Percentiles rank a stretch among this genome's conserved stretches.
Evolutionary conservation across 305 asterid genomes (phyloP).

Genomic region (Coffea humblotiana): DNA sequence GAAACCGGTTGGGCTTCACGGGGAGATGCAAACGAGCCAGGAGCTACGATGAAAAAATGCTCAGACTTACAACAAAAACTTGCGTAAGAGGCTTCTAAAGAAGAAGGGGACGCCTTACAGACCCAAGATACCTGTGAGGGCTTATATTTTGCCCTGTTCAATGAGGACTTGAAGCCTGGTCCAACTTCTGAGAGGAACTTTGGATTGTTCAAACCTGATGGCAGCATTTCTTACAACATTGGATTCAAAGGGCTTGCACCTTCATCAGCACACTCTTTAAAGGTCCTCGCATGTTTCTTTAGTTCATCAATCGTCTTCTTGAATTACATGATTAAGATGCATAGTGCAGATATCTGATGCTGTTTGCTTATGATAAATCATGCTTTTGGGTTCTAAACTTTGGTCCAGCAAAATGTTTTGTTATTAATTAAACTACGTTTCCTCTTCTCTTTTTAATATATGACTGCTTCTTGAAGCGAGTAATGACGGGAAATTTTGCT

Average conservation of each 20-base stretch:
- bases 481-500: not conserved
- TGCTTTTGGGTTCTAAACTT: not conserved
- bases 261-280: constrained; percentile 39
- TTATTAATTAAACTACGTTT: too few relatives aligned
- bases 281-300: constrained; percentile 30
- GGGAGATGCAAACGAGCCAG: constrained; percentile 68
- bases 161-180: constrained; percentile 76
- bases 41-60: constrained; percentile 60
- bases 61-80: constrained; percentile 50
- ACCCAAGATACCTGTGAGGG: constrained; percentile 59
- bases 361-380: not conserved
- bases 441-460: too few relatives aligned
- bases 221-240: constrained; percentile 62
- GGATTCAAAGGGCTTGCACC: constrained; percentile 72
- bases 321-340: not conserved
- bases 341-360: not conserved
- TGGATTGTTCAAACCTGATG: constrained; percentile 82
- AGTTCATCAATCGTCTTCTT: not conserved
- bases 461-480: too few relatives aligned
- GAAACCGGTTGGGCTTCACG: constrained; percentile 89
- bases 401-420: too few relatives aligned
- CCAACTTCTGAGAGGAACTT: constrained; percentile 88
- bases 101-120: constrained; percentile 80
- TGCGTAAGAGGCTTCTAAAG: constrained; percentile 50
- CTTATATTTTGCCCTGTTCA: constrained; percentile 76